These are phyloP conservation scores for Coemansia sp. DNA, from an alignment of 192 early-diverging fungal genomes.

Conservation along the genomic window DNA sequence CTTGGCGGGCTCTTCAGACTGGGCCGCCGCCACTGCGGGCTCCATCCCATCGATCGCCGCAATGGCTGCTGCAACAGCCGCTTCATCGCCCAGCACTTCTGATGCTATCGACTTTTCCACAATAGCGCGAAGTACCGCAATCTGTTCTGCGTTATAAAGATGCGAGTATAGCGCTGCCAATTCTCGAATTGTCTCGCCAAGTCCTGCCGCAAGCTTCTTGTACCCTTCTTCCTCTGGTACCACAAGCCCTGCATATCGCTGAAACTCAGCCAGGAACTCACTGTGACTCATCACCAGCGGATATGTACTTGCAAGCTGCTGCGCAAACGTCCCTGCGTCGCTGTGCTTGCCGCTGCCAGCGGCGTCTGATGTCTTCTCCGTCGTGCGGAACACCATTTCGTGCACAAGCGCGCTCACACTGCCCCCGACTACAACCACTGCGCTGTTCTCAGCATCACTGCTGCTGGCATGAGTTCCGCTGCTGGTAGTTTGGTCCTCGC, in stretches of 20 bases:
- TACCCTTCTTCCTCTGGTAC: slow-evolving; percentile 27
- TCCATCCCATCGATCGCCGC: slow-evolving; percentile 42
- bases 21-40: slow-evolving; percentile 5
- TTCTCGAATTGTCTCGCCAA: slow-evolving; percentile 19
- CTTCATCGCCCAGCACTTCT: slow-evolving; percentile 2
- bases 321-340: slow-evolving; percentile 17
- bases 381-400: slow-evolving; percentile 60
- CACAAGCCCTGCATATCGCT: slow-evolving; percentile 53
- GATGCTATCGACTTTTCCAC: slow-evolving; percentile 13
- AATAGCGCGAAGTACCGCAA: slow-evolving; percentile 26
- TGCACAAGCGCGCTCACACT: slow-evolving; percentile 60
- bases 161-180: slow-evolving; percentile 29
- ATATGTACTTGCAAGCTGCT: slow-evolving; percentile 42
- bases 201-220: slow-evolving; percentile 3
- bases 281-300: slow-evolving; percentile 38
- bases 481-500: not conserved
- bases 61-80: slow-evolving; percentile 1
- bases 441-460: not conserved
- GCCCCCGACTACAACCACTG: slow-evolving; percentile 45
- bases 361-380: slow-evolving; percentile 3
- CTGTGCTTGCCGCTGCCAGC: not conserved
- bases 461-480: not conserved
- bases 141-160: slow-evolving; percentile 30
- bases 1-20: slow-evolving; percentile 4
- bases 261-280: slow-evolving; percentile 50